Evolutionary conservation across 306 rosid genomes (phyloP), one percentile per base, ranked within the genome.

Genomic region (Potentilla sterilis): DNA sequence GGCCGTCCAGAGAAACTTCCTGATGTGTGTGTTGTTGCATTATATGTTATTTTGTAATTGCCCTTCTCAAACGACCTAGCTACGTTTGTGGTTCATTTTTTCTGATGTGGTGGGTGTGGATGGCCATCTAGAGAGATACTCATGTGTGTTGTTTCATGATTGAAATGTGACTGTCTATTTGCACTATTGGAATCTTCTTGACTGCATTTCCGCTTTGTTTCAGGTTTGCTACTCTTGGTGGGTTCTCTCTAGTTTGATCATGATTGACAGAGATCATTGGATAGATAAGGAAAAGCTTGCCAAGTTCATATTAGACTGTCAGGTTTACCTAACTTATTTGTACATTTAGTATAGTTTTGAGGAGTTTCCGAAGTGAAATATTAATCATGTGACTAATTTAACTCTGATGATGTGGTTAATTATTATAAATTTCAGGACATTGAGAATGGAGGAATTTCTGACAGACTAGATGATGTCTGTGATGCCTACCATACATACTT

Each of bases 141-240:
- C n/a, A 19, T 55, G 22, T 63, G 68, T 34, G 67, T 35, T 44
- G 42, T 35, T 28, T 63, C 43, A 34, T 35, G 22, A 63, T 63
- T 35, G 43, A 35, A 34, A 8, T 35, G 8, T 13, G 11, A 24
- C 1, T 59, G 37, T 37, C 44, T 37, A 7, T 37, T 59, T 15
- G 69, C 66, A 41, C 61, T 65, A 35, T 32, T 59, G 51, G 47
- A 81, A 67, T 77, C 57, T 69, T 85, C 73, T 28, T 28, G 28
- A 79, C 12, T 71, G 49, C 43, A 37, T 80, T 55, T 72, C 35
- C 80, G 28, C 28, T 28, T 28, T 41, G 35, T 44, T 67, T 71
- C 85, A 95, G 97, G 99, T 95, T 49, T 90, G 97, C 88, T 92
- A 90, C 83, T 89, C 92, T 0, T 92, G 97, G 97, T 92, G 97